Conservation (phyloP, 306 rosid species). For the Oxytropis ochrocephala region DNA sequence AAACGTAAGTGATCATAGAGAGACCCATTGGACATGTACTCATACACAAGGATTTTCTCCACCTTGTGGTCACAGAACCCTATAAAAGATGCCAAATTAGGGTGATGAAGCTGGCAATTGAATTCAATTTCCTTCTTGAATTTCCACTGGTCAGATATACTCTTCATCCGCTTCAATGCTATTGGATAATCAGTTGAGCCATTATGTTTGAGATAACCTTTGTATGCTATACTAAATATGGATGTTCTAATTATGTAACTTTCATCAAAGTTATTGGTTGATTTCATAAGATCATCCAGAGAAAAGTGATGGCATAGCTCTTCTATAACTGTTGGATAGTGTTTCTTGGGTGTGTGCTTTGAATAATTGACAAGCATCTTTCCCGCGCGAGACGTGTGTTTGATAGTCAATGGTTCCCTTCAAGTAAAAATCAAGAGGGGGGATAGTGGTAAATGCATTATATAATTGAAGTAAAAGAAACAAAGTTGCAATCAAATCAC, state of each 20-base stretch:
- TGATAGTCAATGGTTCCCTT: not conserved
- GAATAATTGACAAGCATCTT: not conserved
- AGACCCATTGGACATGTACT: slow-evolving; percentile 8
- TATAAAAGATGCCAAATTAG: slow-evolving; percentile 4
- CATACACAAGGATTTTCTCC: slow-evolving; percentile 9
- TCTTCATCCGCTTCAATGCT: not conserved
- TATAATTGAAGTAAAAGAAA: not conserved
- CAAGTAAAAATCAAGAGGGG: too few species aligned
- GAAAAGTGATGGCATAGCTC: slow-evolving; percentile 18
- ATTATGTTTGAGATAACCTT: not conserved
- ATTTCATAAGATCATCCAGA: not conserved
- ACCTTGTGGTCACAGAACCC: not conserved
- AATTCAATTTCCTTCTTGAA: slow-evolving; percentile 6
- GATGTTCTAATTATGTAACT: not conserved
- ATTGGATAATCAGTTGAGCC: not conserved
- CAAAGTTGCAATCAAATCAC: not conserved
- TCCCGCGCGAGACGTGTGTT: not conserved
- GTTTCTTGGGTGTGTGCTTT: not conserved
- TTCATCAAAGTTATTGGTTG: slow-evolving; percentile 18
- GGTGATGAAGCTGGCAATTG: slow-evolving; percentile 19
- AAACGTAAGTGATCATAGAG: not conserved
- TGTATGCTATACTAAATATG: not conserved
- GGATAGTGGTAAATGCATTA: not conserved
- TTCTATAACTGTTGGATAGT: not conserved
- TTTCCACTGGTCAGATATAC: not conserved